A percentile compares a stretch with the other conserved stretches of the same genome.
Conservation (phyloP, 1,139 yeast species). For the Debaryomyces fabryi region DNA sequence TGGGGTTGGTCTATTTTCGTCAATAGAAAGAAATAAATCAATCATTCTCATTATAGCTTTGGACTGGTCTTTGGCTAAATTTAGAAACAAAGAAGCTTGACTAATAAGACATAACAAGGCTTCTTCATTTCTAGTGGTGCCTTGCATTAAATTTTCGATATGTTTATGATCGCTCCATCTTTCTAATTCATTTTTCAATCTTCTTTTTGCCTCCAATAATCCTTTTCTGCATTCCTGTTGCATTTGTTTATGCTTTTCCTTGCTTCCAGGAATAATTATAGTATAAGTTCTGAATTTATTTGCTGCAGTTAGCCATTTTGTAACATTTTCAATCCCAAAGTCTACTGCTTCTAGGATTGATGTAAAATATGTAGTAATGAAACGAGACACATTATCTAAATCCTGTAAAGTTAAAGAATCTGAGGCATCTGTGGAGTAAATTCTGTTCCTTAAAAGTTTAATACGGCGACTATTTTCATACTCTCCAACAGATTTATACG, state of each 20-base stretch:
- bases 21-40: constrained; percentile 30
- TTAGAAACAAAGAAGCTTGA: constrained; percentile 29
- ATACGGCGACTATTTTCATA: constrained; percentile 29
- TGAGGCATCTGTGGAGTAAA: constrained; percentile 15
- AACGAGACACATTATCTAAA: constrained; percentile 29
- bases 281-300: constrained; percentile 29
- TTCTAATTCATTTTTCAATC: constrained; percentile 12
- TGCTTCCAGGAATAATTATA: constrained; percentile 19
- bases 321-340: constrained; percentile 20
- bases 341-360: constrained; percentile 23
- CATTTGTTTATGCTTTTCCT: constrained; percentile 15
- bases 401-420: constrained; percentile 19
- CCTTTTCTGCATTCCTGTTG: constrained; percentile 23
- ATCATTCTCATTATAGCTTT: constrained; percentile 21
- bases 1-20: constrained; percentile 31
- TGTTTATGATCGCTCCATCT: neutral
- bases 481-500: constrained; percentile 35
- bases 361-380: constrained; percentile 22
- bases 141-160: constrained; percentile 3
- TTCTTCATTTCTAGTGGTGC: constrained; percentile 25
- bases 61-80: constrained; percentile 24
- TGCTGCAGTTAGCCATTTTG: constrained; percentile 34
- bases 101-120: constrained; percentile 30
- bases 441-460: constrained; percentile 24
- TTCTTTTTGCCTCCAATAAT: constrained; percentile 12